phyloP scores from a whole-genome alignment of 768 basidiomycete genomes.

The Boletus huronensis region DNA sequence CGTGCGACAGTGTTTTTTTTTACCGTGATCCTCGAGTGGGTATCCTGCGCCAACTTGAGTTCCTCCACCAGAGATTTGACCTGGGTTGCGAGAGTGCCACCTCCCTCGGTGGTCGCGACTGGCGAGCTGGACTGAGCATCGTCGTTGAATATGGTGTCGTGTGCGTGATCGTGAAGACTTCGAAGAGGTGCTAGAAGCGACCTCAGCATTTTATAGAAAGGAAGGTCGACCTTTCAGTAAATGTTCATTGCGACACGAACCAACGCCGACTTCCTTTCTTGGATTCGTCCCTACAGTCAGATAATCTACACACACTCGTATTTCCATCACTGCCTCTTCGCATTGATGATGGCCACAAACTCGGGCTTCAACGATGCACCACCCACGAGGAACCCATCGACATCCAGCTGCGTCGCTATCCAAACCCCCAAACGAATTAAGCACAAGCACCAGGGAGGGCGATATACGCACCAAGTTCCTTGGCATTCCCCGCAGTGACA shows the following conservation, averaged over 20 bases:
- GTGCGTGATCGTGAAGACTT: conserved; percentile 48
- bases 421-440: neutral
- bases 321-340: conserved; percentile 35
- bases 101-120: neutral
- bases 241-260: no score
- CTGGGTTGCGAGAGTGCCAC: conserved; percentile 33
- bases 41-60: conserved; percentile 55
- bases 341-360: conserved; percentile 89
- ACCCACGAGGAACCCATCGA: conserved; percentile 98
- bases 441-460: neutral
- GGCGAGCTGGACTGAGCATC: conserved; percentile 23
- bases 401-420: conserved; percentile 70
- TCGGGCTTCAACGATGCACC: conserved; percentile 98
- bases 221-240: neutral
- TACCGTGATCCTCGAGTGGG: conserved; percentile 52
- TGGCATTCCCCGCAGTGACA: conserved; percentile 84
- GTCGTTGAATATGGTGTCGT: conserved; percentile 16
- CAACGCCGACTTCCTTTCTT: neutral
- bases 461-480: conserved; percentile 71
- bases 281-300: no score
- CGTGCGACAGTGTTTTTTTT: conserved; percentile 18
- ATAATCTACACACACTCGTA: neutral
- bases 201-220: conserved; percentile 44
- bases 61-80: conserved; percentile 70
- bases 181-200: conserved; percentile 58